Evolutionary conservation across 306 rosid species (phyloP).

Genomic region (Bauhinia variegata): DNA sequence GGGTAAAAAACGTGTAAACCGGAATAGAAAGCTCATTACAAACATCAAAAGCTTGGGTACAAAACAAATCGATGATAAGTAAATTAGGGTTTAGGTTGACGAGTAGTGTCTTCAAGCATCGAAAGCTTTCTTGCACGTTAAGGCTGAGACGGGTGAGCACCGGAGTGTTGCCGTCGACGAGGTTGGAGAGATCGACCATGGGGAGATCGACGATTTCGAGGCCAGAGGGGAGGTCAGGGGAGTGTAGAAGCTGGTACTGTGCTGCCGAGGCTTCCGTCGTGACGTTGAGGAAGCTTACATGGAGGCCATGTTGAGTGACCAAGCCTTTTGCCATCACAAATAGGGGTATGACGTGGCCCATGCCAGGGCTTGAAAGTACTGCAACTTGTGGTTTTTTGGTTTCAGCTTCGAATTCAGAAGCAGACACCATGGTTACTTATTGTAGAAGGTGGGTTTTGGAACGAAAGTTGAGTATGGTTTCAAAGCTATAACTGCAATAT

Average conservation of each 20-base stretch:
- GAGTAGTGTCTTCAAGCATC: conserved; percentile 34
- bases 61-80: conserved; percentile 47
- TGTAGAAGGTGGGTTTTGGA: too few relatives aligned
- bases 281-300: conserved; percentile 54
- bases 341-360: conserved; percentile 56
- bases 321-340: conserved; percentile 43
- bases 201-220: conserved; percentile 49
- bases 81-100: conserved; percentile 31
- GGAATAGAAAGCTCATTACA: too few relatives aligned
- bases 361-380: conserved; percentile 50
- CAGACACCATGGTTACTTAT: too few relatives aligned
- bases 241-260: conserved; percentile 42
- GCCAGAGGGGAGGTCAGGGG: conserved; percentile 35
- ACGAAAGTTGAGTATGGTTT: too few relatives aligned
- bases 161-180: conserved; percentile 8
- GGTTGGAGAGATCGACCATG: conserved; percentile 18
- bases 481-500: too few relatives aligned
- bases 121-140: conserved; percentile 35
- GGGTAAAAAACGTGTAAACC: conserved; percentile 42
- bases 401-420: background rate
- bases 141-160: conserved; percentile 29
- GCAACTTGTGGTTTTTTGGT: conserved; percentile 20
- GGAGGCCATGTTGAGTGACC: conserved; percentile 34
- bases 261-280: conserved; percentile 54
- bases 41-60: conserved; percentile 53